phyloP scores from a whole-genome alignment of 768 basidiomycete species.

The Porpolomopsis calyptriformis region DNA sequence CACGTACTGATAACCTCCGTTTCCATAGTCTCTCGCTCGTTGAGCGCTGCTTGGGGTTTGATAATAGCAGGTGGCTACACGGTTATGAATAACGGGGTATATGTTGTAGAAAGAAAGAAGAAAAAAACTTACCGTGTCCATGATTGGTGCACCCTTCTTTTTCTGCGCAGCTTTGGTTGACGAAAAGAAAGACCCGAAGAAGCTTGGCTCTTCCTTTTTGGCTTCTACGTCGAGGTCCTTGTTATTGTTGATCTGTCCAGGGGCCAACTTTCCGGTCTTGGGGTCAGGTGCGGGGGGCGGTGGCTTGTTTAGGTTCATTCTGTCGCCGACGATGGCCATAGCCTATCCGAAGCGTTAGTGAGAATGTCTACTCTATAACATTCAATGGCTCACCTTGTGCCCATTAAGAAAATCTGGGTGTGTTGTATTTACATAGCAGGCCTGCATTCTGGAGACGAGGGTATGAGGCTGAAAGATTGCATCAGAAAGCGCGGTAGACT shows the following conservation, averaged over 20 bases:
- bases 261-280: slow-evolving; percentile 53
- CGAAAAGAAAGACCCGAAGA: slow-evolving; percentile 95
- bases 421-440: slow-evolving; percentile 97
- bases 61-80: slow-evolving; percentile 66
- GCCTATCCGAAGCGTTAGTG: slow-evolving; percentile 38
- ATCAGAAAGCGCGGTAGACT: slow-evolving; percentile 21
- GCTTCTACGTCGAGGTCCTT: slow-evolving; percentile 87
- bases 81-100: neutral
- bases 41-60: slow-evolving; percentile 82
- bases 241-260: slow-evolving; percentile 75
- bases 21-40: slow-evolving; percentile 94
- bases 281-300: slow-evolving; percentile 49
- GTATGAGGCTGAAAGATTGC: neutral
- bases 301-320: slow-evolving; percentile 73
- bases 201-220: slow-evolving; percentile 83
- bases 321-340: slow-evolving; percentile 77
- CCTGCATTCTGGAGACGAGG: slow-evolving; percentile 70
- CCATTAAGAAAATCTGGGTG: slow-evolving; percentile 98
- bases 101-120: neutral
- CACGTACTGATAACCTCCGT: slow-evolving; percentile 97
- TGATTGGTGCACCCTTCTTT: slow-evolving; percentile 43
- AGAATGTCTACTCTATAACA: slow-evolving; percentile 1
- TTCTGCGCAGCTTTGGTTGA: slow-evolving; percentile 43
- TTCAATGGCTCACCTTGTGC: slow-evolving; percentile 50
- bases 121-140: slow-evolving; percentile 34